Base-by-base conservation (phyloP, 2,329 filamentous ascomycete genomes). In the Gaeumannomyces sp. region DNA sequence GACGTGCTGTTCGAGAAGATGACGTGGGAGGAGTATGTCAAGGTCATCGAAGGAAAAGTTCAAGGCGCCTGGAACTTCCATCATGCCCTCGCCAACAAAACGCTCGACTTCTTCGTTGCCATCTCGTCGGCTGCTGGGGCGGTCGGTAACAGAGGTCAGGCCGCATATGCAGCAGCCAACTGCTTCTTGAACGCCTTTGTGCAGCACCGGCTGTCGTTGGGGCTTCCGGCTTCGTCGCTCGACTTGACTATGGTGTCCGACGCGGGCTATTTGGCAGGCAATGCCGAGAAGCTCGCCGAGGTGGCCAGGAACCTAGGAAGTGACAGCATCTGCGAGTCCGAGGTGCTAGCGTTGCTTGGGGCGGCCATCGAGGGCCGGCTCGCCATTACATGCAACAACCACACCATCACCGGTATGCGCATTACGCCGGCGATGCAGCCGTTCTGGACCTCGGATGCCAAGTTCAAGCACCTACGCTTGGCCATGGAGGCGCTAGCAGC, bases 41-140 rank as follows among this genome's bases (percentile, higher is more conserved):
- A 75, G 2, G 81, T 83, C 53, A 77, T 83, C 56, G 74, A 78
- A 59, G 80, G 81, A 67, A 87, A 86, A 71, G 79, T 83, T 0
- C 73, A 79, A 8, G 83, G 81, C 7, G 81, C 79, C 2, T 82
- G 80, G 78, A 85, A 86, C 70, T 76, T 85, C 63, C 82, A 86
- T 70, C 73, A 78, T 22, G 77, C 77, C 1, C 74, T 83, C 2
- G 67, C 72, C 28, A 70, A 64, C 14, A 62, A 65, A 4, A 72
- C 74, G 0, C 74, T 83, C 1, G 81, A 84, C 71, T 85, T 86
- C 73, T 85, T 85, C 72, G 74, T 83, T 29, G 76, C 80, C 31
- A 78, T 84, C n/a, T 85, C 83, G 11, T 81, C 79, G 2, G 67
- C 77, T 8, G 71, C 72, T 0, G 74, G 73, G 22, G 67, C 71